phyloP scores from a whole-genome alignment of 768 basidiomycete species.

The Guyanaporus albipodus region DNA sequence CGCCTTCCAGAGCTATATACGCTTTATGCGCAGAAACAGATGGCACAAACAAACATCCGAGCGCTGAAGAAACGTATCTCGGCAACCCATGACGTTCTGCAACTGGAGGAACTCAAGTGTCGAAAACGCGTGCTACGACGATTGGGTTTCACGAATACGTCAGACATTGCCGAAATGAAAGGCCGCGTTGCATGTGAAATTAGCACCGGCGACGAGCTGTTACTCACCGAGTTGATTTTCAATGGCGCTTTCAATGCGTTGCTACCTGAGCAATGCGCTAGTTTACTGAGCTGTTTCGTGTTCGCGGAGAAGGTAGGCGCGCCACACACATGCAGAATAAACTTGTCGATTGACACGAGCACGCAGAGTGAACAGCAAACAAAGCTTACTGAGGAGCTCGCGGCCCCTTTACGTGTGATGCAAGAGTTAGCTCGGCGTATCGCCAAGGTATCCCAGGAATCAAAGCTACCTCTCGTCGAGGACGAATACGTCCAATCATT shows the following conservation, averaged over 20 bases:
- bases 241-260: conserved; percentile 93
- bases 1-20: conserved; percentile 79
- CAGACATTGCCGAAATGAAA: conserved; percentile 97
- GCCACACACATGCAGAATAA: neutral
- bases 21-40: conserved; percentile 72
- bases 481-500: conserved; percentile 95
- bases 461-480: conserved; percentile 83
- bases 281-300: conserved; percentile 95
- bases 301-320: conserved; percentile 87
- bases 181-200: conserved; percentile 99
- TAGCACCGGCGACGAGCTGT: conserved; percentile 91
- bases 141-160: conserved; percentile 81
- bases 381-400: conserved; percentile 89
- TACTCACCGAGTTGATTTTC: conserved; percentile 96
- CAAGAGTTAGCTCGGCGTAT: conserved; percentile 94
- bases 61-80: conserved; percentile 82
- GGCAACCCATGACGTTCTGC: conserved; percentile 86
- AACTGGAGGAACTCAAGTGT: conserved; percentile 94
- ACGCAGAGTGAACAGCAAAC: conserved; percentile 77
- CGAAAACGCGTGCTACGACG: conserved; percentile 92
- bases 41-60: conserved; percentile 64
- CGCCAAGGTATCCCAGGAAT: conserved; percentile 95
- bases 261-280: conserved; percentile 87
- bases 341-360: neutral
- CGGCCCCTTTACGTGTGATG: conserved; percentile 88